These are phyloP conservation scores for Clonostachys rhizophaga DNA, from an alignment of 2,329 filamentous ascomycete species.

Conservation along the genomic window DNA sequence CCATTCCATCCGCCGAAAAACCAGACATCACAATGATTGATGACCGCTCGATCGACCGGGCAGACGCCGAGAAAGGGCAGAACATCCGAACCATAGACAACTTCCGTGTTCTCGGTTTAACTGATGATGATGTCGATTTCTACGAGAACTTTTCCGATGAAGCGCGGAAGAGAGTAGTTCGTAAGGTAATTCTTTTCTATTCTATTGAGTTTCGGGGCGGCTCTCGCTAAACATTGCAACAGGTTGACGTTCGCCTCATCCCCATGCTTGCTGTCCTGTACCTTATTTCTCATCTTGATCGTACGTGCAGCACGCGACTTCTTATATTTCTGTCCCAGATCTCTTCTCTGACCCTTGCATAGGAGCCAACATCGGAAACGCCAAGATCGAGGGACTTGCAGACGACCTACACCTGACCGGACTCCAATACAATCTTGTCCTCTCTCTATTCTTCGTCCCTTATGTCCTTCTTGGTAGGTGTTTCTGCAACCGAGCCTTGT, in stretches of 20 bases:
- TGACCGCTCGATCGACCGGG: neutral
- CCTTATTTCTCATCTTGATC: constrained; percentile 51
- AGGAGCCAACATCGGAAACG: constrained; percentile 42
- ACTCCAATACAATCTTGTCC: constrained; percentile 52
- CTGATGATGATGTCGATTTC: constrained; percentile 16
- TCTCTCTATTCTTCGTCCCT: constrained; percentile 55
- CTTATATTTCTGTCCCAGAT: too few species aligned
- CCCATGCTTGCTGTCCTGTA: constrained; percentile 54
- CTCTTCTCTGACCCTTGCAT: neutral
- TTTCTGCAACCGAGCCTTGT: neutral
- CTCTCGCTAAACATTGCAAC: neutral
- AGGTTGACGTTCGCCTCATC: constrained; percentile 13
- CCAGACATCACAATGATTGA: constrained; percentile 4
- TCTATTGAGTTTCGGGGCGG: neutral
- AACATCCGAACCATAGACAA: constrained; percentile 15
- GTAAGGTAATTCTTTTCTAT: constrained; percentile 10
- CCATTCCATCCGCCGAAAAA: neutral
- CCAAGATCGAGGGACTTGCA: constrained; percentile 37
- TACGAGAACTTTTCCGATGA: constrained; percentile 13
- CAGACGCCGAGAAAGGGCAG: constrained; percentile 8
- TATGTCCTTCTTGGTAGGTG: constrained; percentile 41
- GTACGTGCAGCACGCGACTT: constrained; percentile 7
- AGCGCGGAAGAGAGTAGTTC: constrained; percentile 12
- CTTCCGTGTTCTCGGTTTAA: constrained; percentile 19
- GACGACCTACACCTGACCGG: constrained; percentile 39